phyloP scores from a whole-genome alignment of 2,329 filamentous ascomycete genomes.

The Zymoseptoria pseudotritici region DNA sequence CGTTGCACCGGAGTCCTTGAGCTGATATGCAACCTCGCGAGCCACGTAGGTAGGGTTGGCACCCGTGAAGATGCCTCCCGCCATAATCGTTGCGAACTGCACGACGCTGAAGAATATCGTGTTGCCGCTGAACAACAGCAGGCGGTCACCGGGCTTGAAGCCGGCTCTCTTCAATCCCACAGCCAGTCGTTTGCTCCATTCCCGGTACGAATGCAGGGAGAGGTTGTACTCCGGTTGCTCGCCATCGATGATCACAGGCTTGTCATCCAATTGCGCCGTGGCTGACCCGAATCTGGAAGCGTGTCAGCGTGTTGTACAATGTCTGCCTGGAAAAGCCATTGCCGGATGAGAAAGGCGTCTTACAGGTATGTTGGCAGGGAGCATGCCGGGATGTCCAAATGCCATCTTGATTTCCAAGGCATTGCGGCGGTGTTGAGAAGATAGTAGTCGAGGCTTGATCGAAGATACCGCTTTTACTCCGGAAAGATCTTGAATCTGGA shows the following conservation, averaged over 20 bases:
- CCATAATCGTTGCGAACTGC: constrained; percentile 68
- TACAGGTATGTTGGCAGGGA: constrained; percentile 41
- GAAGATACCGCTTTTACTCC: too few relatives aligned
- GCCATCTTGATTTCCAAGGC: constrained; percentile 47
- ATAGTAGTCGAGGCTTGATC: not conserved
- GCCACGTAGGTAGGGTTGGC: constrained; percentile 64
- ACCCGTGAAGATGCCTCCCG: constrained; percentile 69
- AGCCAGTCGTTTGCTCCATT: constrained; percentile 66
- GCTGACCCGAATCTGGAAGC: constrained; percentile 41
- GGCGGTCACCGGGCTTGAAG: constrained; percentile 59
- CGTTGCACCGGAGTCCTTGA: constrained; percentile 61
- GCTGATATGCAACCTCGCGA: constrained; percentile 67
- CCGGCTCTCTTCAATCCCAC: constrained; percentile 55
- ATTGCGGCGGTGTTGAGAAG: constrained; percentile 26
- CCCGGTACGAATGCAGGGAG: constrained; percentile 56
- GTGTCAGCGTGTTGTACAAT: not conserved
- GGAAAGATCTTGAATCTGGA: not conserved
- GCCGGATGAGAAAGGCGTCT: not conserved
- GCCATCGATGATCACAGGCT: constrained; percentile 54
- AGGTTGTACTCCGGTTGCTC: constrained; percentile 60
- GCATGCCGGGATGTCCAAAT: constrained; percentile 39
- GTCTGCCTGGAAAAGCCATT: not conserved
- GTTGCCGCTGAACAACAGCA: constrained; percentile 68
- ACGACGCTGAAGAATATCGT: constrained; percentile 64
- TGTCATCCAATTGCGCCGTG: constrained; percentile 31